Evolutionary conservation across 352 stramenopile species (phyloP).

Genomic region (Globisporangium ultimum): DNA sequence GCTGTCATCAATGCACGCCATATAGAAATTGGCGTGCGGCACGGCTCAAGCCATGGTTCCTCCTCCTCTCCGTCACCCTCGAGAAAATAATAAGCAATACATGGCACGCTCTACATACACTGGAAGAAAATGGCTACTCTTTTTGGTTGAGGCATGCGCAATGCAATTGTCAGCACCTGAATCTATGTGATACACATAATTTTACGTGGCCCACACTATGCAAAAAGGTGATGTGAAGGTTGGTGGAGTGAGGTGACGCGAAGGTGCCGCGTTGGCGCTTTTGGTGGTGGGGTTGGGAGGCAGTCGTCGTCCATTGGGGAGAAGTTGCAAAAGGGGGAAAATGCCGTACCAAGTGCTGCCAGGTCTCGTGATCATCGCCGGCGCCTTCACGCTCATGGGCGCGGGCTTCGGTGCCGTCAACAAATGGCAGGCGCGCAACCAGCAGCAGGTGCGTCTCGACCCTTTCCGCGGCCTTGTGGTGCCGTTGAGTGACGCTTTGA

Average conservation of each 20-base stretch:
- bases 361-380: constrained; percentile 70
- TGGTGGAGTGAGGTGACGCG: constrained; percentile 1
- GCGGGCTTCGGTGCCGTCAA: constrained; percentile 68
- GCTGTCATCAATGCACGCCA: constrained; percentile 25
- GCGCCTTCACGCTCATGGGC: constrained; percentile 79
- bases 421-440: constrained; percentile 63
- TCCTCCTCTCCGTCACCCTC: neutral
- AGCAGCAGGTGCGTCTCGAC: constrained; percentile 55
- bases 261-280: constrained; percentile 2
- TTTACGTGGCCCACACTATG: neutral
- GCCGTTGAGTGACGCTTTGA: neutral
- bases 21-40: constrained; percentile 44
- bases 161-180: neutral
- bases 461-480: neutral
- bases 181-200: neutral
- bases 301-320: constrained; percentile 7
- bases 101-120: neutral
- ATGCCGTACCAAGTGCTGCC: constrained; percentile 88
- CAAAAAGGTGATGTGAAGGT: neutral
- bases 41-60: neutral
- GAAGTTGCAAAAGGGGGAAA: constrained; percentile 11
- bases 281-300: constrained; percentile 12
- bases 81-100: neutral
- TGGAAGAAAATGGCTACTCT: neutral
- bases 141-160: no score